Evolutionary conservation across 1,284 basidiomycete genomes (phyloP), one percentile per base, ranked within the genome.

Genomic region (Acaromyces ingoldii): DNA sequence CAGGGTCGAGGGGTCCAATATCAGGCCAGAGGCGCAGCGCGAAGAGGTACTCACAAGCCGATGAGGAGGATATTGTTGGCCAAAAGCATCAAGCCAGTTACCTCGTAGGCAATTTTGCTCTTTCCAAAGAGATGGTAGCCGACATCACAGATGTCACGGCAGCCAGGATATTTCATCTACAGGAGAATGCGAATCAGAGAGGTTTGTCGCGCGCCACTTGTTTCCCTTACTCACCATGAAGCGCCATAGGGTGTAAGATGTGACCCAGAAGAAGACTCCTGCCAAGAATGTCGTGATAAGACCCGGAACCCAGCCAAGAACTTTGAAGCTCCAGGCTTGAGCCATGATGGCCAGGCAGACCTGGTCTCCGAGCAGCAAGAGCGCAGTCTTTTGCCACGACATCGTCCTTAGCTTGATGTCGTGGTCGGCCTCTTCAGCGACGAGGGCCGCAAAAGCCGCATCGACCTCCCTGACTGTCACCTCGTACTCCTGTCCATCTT

Each of bases 101-200:
- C 58, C 33, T 79, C 78, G 68, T 80, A 82, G 5, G 78, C 81
- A 26, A 76, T 49, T 31, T 78, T 57, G 0, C 78, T 77, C 21
- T 76, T 78, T 22, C 79, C 78, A 26, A 53, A 53, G 29, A 53
- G 30, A 5, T 47, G 31, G 42, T 37, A 51, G 15, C 46, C 51
- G n/a, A 53, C 34, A 34, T 53, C 39, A 28, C 39, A 51, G 31
- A 51, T 39, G 36, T 48, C 46, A 7, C 46, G 33, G 15, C 13
- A 11, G 9, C n/a, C n/a, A 10, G 37, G 37, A n/a, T 38, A 7
- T 7, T 19, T 7, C 37, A 38, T 38, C 17, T n/a, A n/a, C n/a
- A n/a, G n/a, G n/a, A n/a, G n/a, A n/a, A n/a, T n/a, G n/a, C n/a
- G n/a, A n/a, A n/a, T n/a, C n/a, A n/a, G n/a, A n/a, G n/a, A n/a